A percentile compares a stretch with the other conserved stretches of the same genome.
Conservation (phyloP, 441 rosid genomes). For the Sinapis alba region DNA sequence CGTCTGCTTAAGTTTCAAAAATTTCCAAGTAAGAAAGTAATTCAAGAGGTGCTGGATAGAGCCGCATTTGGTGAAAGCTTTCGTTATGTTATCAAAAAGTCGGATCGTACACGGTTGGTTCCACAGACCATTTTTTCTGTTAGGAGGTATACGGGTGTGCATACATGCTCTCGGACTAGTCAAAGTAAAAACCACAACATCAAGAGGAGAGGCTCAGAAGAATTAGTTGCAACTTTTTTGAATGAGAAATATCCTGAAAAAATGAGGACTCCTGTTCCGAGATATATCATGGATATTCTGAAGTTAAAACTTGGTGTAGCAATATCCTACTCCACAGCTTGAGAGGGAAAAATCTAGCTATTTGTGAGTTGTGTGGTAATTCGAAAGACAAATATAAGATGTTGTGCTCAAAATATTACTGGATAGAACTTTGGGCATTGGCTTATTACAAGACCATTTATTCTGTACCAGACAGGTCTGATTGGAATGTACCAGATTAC, state of each 20-base stretch:
- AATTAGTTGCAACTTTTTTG: background rate
- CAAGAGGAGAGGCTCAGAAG: background rate
- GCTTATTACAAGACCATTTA: too few species aligned
- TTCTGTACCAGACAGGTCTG: too few species aligned
- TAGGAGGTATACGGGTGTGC: background rate
- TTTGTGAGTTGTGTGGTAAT: background rate
- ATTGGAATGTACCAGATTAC: too few species aligned
- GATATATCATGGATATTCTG: too few species aligned
- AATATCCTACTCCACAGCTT: background rate
- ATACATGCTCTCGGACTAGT: background rate
- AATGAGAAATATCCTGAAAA: background rate
- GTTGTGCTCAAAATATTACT: too few species aligned
- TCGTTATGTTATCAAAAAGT: background rate
- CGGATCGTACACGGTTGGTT: background rate
- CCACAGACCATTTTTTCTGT: background rate
- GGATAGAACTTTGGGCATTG: too few species aligned
- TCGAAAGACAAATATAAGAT: background rate
- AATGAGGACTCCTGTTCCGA: background rate
- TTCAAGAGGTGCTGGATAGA: background rate
- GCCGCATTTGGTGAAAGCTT: background rate
- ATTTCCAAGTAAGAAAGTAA: background rate
- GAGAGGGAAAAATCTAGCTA: background rate
- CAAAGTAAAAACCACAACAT: background rate
- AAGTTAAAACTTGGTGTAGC: background rate
- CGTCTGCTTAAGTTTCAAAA: too few species aligned